Percentiles rank a stretch among this genome's conserved stretches.
Evolutionary conservation across 352 stramenopile species (phyloP).

Genomic region (Pythium pyrilobum): DNA sequence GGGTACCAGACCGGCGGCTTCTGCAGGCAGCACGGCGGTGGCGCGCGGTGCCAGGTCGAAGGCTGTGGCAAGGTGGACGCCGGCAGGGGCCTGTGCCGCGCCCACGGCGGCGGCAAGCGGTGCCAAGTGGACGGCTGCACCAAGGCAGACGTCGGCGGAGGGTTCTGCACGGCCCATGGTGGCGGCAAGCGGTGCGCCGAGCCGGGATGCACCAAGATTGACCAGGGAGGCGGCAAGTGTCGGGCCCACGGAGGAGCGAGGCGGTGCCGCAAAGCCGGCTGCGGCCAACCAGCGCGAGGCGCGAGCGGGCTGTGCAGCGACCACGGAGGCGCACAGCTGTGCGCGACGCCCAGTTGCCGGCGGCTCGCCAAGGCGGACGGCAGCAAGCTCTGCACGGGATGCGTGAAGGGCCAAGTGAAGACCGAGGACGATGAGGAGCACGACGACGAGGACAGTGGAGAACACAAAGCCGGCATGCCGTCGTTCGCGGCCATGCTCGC

Average conservation of each 20-base stretch:
- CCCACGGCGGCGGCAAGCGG: constrained; percentile 67
- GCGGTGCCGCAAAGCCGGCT: constrained; percentile 50
- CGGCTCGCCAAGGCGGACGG: constrained; percentile 46
- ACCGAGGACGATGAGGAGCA: background rate
- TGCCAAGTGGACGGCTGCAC: constrained; percentile 47
- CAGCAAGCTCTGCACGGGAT: constrained; percentile 36
- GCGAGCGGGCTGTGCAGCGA: constrained; percentile 53
- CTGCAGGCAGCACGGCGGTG: constrained; percentile 66
- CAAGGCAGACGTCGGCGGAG: constrained; percentile 78
- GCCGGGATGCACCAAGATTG: constrained; percentile 70
- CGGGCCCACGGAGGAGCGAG: constrained; percentile 66
- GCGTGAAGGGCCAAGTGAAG: constrained; percentile 22
- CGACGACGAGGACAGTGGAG: background rate
- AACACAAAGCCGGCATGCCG: background rate
- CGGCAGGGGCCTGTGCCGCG: constrained; percentile 62
- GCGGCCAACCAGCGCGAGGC: constrained; percentile 51
- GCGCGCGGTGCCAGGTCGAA: constrained; percentile 64
- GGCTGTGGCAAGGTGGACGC: constrained; percentile 79
- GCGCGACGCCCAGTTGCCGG: constrained; percentile 47
- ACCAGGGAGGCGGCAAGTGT: constrained; percentile 78
- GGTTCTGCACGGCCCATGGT: constrained; percentile 76
- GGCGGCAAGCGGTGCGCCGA: constrained; percentile 67
- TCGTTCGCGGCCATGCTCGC: constrained; percentile 8
- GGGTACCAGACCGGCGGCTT: constrained; percentile 78
- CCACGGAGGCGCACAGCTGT: constrained; percentile 59